phyloP scores from a whole-genome alignment of 1,139 yeast genomes.

The Lodderomyces pseudojiufengensis region DNA sequence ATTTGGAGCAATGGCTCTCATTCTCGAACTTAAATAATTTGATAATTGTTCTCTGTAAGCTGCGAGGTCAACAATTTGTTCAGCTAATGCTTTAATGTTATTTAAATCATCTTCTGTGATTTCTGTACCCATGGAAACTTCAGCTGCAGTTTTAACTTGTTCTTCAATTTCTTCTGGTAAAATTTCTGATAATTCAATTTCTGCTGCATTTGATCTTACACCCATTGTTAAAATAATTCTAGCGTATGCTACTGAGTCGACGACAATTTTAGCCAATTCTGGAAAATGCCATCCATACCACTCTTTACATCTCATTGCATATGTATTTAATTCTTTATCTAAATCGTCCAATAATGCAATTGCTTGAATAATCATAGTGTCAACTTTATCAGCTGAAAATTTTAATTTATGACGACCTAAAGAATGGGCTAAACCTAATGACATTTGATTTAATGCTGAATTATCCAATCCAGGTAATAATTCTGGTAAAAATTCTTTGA shows the following conservation, averaged over 20 bases:
- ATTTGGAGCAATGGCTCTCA: constrained; percentile 98
- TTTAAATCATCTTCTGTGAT: constrained; percentile 90
- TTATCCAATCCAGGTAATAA: constrained; percentile 91
- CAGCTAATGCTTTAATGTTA: constrained; percentile 87
- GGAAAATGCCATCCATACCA: constrained; percentile 99
- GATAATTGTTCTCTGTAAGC: constrained; percentile 88
- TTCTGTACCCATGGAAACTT: constrained; percentile 99
- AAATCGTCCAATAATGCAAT: constrained; percentile 94
- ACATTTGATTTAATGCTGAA: constrained; percentile 84
- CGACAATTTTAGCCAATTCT: constrained; percentile 91
- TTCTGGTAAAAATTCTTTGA: constrained; percentile 90
- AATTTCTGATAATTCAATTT: constrained; percentile 84
- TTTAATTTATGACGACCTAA: constrained; percentile 96
- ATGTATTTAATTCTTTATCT: constrained; percentile 95
- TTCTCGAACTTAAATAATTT: constrained; percentile 86
- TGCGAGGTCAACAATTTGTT: constrained; percentile 88
- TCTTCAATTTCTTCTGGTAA: constrained; percentile 91
- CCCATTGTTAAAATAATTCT: constrained; percentile 94
- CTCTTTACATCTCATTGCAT: constrained; percentile 98
- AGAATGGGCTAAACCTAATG: constrained; percentile 95
- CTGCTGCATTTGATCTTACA: constrained; percentile 84
- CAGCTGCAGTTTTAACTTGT: constrained; percentile 79
- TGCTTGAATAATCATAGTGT: constrained; percentile 98
- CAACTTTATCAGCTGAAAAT: constrained; percentile 96
- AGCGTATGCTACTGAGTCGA: constrained; percentile 93